Conservation (phyloP, 2,329 filamentous ascomycete species). For the Claviceps citrina region DNA sequence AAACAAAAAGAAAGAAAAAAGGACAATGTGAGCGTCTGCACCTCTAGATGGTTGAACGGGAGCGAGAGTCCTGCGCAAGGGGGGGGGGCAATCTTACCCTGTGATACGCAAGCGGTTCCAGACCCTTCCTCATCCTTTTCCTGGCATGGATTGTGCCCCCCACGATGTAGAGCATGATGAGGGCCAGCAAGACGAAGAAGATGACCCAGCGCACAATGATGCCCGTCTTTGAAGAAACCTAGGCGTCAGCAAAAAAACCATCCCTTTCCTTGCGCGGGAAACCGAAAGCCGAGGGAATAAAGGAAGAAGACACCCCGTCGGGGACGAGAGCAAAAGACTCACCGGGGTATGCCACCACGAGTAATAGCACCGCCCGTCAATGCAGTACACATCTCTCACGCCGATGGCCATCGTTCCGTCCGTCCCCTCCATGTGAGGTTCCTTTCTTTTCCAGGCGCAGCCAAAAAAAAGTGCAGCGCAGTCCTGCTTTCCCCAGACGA, state of each 20-base stretch:
- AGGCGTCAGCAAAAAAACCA: too few species aligned
- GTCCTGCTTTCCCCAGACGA: too few species aligned
- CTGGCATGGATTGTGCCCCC: constrained; percentile 58
- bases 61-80: too few species aligned
- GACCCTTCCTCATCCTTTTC: constrained; percentile 47
- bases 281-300: too few species aligned
- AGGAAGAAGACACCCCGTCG: too few species aligned
- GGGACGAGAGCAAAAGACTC: constrained; percentile 2
- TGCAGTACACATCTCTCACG: constrained; percentile 1
- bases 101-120: constrained; percentile 54
- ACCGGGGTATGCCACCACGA: constrained; percentile 18
- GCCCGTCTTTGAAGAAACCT: constrained; percentile 46
- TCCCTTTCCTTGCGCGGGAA: too few species aligned
- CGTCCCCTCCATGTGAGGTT: neutral
- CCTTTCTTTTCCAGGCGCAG: too few species aligned
- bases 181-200: constrained; percentile 43
- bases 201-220: constrained; percentile 57
- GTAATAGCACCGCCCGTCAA: constrained; percentile 3
- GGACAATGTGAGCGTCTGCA: too few species aligned
- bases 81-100: constrained; percentile 44
- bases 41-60: too few species aligned
- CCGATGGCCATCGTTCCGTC: neutral
- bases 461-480: too few species aligned
- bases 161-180: constrained; percentile 47
- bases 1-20: neutral